Base-by-base conservation (phyloP, 169 alveolate species). In the Cryptosporidium ubiquitum region DNA sequence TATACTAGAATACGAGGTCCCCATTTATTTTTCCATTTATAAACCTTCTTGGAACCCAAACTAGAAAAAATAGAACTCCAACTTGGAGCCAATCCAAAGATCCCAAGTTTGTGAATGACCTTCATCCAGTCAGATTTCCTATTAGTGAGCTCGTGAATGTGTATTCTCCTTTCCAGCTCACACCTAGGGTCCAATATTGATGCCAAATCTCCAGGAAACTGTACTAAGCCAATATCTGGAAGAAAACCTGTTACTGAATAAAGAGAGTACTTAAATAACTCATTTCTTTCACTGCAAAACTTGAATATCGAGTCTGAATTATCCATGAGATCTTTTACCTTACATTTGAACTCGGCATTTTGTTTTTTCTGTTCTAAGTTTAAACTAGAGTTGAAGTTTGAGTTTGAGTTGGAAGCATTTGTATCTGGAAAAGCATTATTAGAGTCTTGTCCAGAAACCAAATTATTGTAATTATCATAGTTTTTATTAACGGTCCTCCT, bases 161-260 rank as follows among this genome's bases (percentile, higher is more conserved):
- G 73, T 18, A 79, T 16, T 16, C 44, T 44, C 40, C 86, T 79
- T 39, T 37, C 74, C 18, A 61, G 20, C 26, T 42, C 64, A 12
- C 75, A 79, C 26, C 69, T 58, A n/a, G 73, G 75, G 37, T 79
- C 74, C 29, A 79, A 14, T 33, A 79, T 42, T n/a, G 66, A 37
- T 14, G 79, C 40, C 39, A 79, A 42, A 60, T 79, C 74, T 10
- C 74, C 86, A 44, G 74, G 68, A 61, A 60, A 79, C 35, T 20
- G 64, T 9, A 35, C 57, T 4, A 79, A 33, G 3, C 74, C 74
- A 29, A 79, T 61, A n/a, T 79, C 86, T 35, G 86, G 86, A 16
- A 79, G 86, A 79, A 79, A 79, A 2, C 86, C 86, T 2, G 69
- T n/a, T 18, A 64, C 64, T 20, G 86, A 79, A 26, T 79, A 79